phyloP scores from a whole-genome alignment of 345 rosid genomes.

The Nephelium lappaceum region DNA sequence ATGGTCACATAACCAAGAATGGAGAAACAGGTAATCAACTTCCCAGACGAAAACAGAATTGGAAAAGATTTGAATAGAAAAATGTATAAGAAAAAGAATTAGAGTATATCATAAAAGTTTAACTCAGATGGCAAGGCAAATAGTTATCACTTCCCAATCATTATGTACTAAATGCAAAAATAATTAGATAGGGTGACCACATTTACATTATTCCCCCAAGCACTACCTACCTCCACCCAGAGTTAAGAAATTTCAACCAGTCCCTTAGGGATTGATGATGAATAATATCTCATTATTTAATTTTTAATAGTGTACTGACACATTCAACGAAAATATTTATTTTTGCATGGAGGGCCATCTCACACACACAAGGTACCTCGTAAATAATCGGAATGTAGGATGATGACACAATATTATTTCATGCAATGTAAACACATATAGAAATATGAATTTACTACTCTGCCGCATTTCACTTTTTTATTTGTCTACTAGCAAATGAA shows the following conservation, averaged over 20 bases:
- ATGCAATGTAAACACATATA: conserved; percentile 8
- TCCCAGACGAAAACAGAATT: neutral
- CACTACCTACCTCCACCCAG: conserved; percentile 10
- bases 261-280: conserved; percentile 5
- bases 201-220: conserved; percentile 15
- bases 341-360: conserved; percentile 20
- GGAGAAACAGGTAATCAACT: neutral
- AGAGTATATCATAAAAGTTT: neutral
- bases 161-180: neutral
- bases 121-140: neutral
- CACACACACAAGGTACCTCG: conserved; percentile 13
- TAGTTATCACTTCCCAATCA: neutral
- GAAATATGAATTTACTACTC: conserved; percentile 5
- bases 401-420: conserved; percentile 5
- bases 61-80: neutral
- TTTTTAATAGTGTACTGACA: conserved; percentile 4
- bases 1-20: conserved; percentile 9
- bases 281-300: neutral
- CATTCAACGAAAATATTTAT: conserved; percentile 22
- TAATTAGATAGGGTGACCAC: conserved; percentile 5
- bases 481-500: conserved; percentile 23
- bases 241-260: conserved; percentile 2
- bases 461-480: neutral
- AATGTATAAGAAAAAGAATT: neutral
- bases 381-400: conserved; percentile 20